phyloP scores from a whole-genome alignment of 2,329 filamentous ascomycete genomes.

The Calonectria fujianensis region DNA sequence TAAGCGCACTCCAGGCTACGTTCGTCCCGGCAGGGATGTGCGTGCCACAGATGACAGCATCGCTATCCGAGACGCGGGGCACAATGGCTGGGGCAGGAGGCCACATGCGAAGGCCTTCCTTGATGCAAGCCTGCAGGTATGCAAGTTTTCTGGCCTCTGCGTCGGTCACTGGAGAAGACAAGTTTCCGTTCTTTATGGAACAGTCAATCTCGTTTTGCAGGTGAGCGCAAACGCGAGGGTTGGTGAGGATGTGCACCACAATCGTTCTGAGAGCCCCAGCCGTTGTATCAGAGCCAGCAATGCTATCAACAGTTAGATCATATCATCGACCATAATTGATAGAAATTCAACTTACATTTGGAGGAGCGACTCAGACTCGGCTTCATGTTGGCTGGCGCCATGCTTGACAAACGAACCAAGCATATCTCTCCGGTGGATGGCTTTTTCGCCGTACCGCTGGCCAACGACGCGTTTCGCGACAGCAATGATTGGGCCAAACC shows the following conservation, averaged over 20 bases:
- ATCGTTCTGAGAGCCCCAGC: constrained; percentile 14
- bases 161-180: constrained; percentile 18
- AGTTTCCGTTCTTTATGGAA: neutral
- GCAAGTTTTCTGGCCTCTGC: constrained; percentile 23
- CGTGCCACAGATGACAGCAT: constrained; percentile 24
- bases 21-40: constrained; percentile 30
- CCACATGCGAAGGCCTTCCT: constrained; percentile 37
- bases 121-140: constrained; percentile 25
- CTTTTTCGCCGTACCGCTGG: constrained; percentile 4
- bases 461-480: constrained; percentile 28
- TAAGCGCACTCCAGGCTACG: constrained; percentile 30
- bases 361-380: constrained; percentile 31
- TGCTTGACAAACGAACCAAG: constrained; percentile 35
- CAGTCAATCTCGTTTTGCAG: constrained; percentile 33
- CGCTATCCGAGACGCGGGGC: constrained; percentile 30
- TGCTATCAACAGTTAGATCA: neutral
- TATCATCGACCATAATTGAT: too few relatives aligned
- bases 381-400: constrained; percentile 25
- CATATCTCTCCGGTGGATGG: constrained; percentile 23
- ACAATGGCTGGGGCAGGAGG: constrained; percentile 28
- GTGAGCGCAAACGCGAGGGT: neutral
- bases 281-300: constrained; percentile 39
- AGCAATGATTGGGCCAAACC: constrained; percentile 31
- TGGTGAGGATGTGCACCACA: constrained; percentile 23
- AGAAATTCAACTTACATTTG: constrained; percentile 12